Percentiles rank a stretch among this genome's conserved stretches.
Evolutionary conservation across 768 basidiomycete species (phyloP).

Genomic region (Naematelia aurantialba): DNA sequence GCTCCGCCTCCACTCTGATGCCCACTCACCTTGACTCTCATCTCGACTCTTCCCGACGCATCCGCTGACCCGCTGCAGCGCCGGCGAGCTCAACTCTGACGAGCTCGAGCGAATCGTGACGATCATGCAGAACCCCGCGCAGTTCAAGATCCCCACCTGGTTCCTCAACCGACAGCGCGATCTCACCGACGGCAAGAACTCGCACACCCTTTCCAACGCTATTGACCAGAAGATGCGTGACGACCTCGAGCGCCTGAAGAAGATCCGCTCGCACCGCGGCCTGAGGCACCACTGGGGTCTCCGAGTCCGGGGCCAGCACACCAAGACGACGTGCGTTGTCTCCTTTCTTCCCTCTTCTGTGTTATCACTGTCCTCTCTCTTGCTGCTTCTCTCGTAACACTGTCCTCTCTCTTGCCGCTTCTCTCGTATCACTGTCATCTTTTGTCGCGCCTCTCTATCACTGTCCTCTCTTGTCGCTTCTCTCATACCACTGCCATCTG

Average conservation of each 20-base stretch:
- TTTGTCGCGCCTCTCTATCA: no score
- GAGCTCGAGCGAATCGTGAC: constrained; percentile 98
- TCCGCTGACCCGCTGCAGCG: constrained; percentile 56
- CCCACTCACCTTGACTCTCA: neutral
- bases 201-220: constrained; percentile 89
- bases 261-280: constrained; percentile 97
- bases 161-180: constrained; percentile 99
- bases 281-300: constrained; percentile 62
- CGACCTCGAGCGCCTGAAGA: constrained; percentile 96
- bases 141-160: constrained; percentile 99
- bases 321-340: constrained; percentile 73
- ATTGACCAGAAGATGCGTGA: constrained; percentile 98
- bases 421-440: neutral
- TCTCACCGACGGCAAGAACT: constrained; percentile 93
- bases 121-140: constrained; percentile 98
- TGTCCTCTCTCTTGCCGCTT: no score
- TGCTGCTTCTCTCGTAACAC: no score
- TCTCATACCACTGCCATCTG: no score
- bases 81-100: constrained; percentile 98
- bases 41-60: neutral
- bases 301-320: constrained; percentile 91
- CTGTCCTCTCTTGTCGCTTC: no score
- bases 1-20: neutral
- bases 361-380: no score
- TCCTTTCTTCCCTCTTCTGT: neutral